Conservation (phyloP, 805 yeast species). For the Jamesozyma rosinii region DNA sequence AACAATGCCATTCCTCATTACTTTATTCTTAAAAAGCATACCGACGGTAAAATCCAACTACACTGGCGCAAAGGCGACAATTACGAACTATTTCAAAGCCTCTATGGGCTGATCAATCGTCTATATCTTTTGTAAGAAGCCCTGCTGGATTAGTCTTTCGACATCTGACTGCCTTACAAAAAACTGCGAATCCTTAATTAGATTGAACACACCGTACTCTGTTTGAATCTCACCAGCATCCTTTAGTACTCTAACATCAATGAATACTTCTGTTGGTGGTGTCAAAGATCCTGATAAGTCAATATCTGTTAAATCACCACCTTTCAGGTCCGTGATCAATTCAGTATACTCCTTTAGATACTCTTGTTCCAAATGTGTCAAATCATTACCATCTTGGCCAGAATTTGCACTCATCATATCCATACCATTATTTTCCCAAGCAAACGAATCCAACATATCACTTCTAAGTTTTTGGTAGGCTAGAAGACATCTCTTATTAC, state of each 20-base stretch:
- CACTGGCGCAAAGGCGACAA: not conserved
- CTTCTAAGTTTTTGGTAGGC: conserved; percentile 76
- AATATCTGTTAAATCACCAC: conserved; percentile 61
- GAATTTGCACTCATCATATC: conserved; percentile 29
- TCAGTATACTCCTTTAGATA: conserved; percentile 66
- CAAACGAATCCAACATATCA: conserved; percentile 51
- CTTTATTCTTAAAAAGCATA: not conserved
- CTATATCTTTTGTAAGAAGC: conserved; percentile 69
- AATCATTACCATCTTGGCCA: conserved; percentile 36
- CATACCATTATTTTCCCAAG: conserved; percentile 56
- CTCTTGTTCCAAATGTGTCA: conserved; percentile 73
- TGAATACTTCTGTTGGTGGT: conserved; percentile 86
- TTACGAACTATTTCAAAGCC: conserved; percentile 1
- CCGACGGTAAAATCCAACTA: not conserved
- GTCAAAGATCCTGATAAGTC: conserved; percentile 82
- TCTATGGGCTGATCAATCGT: not conserved
- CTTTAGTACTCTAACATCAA: conserved; percentile 85
- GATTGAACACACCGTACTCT: conserved; percentile 89
- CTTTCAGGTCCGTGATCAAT: conserved; percentile 64
- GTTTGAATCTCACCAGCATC: conserved; percentile 97
- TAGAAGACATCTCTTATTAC: conserved; percentile 82
- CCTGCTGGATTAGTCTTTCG: conserved; percentile 88
- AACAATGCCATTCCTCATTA: not conserved
- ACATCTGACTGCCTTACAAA: conserved; percentile 92
- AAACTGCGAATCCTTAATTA: conserved; percentile 88